Conservation (phyloP, 1,284 basidiomycete species). For the Microbotryomycetes sp. region DNA sequence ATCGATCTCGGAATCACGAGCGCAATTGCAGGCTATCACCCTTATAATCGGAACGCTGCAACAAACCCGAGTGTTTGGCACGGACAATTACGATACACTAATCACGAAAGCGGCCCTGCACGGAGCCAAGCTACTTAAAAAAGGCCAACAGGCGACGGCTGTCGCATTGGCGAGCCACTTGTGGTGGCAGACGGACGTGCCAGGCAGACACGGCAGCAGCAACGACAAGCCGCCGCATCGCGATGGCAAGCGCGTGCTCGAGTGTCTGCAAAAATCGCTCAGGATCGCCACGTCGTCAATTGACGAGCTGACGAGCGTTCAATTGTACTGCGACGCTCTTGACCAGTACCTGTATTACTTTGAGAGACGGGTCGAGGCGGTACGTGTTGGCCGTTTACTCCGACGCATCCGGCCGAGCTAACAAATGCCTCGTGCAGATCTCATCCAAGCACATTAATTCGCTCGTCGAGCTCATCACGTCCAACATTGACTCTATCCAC, state of each 20-base stretch:
- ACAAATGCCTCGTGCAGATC: constrained; percentile 55
- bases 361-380: constrained; percentile 75
- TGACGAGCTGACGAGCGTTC: constrained; percentile 87
- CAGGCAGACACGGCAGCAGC: constrained; percentile 46
- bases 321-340: constrained; percentile 86
- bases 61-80: constrained; percentile 71
- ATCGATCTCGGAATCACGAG: constrained; percentile 81
- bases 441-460: constrained; percentile 91
- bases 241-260: constrained; percentile 88
- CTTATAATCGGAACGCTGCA: constrained; percentile 82
- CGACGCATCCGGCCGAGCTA: background rate
- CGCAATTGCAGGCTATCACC: constrained; percentile 86
- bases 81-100: constrained; percentile 88
- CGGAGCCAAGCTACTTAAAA: constrained; percentile 86
- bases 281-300: constrained; percentile 88
- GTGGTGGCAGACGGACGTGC: constrained; percentile 79
- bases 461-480: constrained; percentile 83
- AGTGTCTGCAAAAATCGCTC: constrained; percentile 87
- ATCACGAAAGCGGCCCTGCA: constrained; percentile 93
- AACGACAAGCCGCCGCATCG: constrained; percentile 60
- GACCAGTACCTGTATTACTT: constrained; percentile 91
- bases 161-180: constrained; percentile 90
- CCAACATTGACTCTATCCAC: constrained; percentile 77
- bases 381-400: background rate
- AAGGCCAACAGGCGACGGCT: constrained; percentile 88